These are phyloP conservation scores for Platismatia glauca DNA, from an alignment of 495 filamentous ascomycete species.

Conservation along the genomic window DNA sequence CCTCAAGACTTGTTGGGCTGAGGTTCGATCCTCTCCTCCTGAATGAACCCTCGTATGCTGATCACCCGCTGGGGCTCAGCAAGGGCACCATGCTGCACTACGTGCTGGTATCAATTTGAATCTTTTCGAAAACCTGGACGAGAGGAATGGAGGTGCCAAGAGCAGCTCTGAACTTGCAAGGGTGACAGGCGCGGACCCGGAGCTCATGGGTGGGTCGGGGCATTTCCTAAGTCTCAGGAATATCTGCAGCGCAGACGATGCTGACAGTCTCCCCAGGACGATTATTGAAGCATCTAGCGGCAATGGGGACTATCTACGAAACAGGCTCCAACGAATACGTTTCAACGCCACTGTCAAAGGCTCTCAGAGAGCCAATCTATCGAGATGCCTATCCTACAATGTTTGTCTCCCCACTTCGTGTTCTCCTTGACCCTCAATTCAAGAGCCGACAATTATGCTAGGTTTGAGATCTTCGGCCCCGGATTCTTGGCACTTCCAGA, in stretches of 20 bases:
- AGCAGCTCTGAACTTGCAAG: conserved; percentile 1
- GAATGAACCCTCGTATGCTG: background rate
- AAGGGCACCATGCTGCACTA: conserved; percentile 10
- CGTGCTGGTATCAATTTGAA: background rate
- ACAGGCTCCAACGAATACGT: conserved; percentile 30
- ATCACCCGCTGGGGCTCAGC: background rate
- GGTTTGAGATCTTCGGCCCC: conserved; percentile 22
- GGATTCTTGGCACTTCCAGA: conserved; percentile 27
- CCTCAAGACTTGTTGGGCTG: background rate
- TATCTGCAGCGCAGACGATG: background rate
- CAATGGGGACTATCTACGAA: conserved; percentile 34
- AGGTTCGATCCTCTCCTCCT: background rate
- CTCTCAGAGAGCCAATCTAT: conserved; percentile 30
- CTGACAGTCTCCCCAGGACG: background rate
- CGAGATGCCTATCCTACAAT: conserved; percentile 14
- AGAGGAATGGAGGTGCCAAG: conserved; percentile 11
- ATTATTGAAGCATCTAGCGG: conserved; percentile 30
- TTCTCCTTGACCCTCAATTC: background rate
- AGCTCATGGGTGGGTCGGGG: background rate
- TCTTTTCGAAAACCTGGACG: conserved; percentile 10
- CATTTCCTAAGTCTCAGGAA: background rate
- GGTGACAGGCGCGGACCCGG: background rate
- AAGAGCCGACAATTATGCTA: background rate
- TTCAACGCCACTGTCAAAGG: conserved; percentile 29
- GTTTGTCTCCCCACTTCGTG: background rate